These are phyloP conservation scores for Colletotrichum lentis DNA, from an alignment of 2,329 filamentous ascomycete species.

Conservation along the genomic window DNA sequence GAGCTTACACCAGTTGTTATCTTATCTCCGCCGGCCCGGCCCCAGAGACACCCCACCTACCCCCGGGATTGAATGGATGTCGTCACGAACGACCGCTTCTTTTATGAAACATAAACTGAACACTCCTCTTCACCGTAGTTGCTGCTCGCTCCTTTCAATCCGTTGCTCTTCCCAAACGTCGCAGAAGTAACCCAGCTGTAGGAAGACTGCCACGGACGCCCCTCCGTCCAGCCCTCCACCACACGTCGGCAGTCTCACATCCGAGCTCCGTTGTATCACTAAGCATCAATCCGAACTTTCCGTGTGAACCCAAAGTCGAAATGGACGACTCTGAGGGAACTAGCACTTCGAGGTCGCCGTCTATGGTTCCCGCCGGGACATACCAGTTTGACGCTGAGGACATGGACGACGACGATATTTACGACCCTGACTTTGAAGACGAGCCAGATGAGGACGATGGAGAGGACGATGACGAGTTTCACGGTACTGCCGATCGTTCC, in stretches of 20 bases:
- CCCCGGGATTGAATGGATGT: conserved; percentile 33
- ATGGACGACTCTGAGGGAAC: conserved; percentile 19
- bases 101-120: conserved; percentile 26
- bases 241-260: conserved; percentile 35
- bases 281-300: conserved; percentile 30
- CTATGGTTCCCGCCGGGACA: conserved; percentile 13
- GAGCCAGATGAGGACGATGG: conserved; percentile 41
- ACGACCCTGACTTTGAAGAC: conserved; percentile 42
- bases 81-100: conserved; percentile 34
- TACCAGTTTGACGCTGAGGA: conserved; percentile 39
- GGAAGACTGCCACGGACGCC: conserved; percentile 3
- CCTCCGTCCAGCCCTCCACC: conserved; percentile 7
- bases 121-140: neutral
- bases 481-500: conserved; percentile 10
- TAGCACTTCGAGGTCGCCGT: neutral
- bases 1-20: conserved; percentile 34
- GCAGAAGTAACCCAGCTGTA: neutral
- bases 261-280: conserved; percentile 36
- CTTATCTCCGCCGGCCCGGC: conserved; percentile 36
- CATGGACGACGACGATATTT: conserved; percentile 48
- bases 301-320: conserved; percentile 20
- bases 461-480: conserved; percentile 38
- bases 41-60: conserved; percentile 27
- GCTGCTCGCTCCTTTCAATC: neutral
- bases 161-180: neutral